A percentile compares a stretch with the other conserved stretches of the same genome.
Conservation (phyloP, 352 stramenopile genomes). For the Phytophthora citricola region DNA sequence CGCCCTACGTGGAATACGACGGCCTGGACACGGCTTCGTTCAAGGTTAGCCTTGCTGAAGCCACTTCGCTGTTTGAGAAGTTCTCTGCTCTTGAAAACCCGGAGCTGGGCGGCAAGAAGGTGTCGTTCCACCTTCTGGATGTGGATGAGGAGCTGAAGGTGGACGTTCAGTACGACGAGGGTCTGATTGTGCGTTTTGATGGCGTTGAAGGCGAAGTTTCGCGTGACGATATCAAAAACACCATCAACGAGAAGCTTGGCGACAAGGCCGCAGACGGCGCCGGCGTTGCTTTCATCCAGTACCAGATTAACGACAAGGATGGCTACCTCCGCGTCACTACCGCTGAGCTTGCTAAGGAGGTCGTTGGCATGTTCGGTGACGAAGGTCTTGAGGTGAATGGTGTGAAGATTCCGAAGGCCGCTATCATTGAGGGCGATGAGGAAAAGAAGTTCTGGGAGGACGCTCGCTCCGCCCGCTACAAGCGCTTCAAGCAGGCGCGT, state of each 20-base stretch:
- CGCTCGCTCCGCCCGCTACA: slow-evolving; percentile 68
- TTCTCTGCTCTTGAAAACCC: slow-evolving; percentile 61
- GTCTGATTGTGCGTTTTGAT: slow-evolving; percentile 86
- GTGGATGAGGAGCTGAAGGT: slow-evolving; percentile 74
- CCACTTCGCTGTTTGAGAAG: slow-evolving; percentile 77
- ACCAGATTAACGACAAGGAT: slow-evolving; percentile 80
- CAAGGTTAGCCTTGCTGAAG: slow-evolving; percentile 54
- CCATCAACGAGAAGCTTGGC: slow-evolving; percentile 84
- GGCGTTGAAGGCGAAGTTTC: slow-evolving; percentile 82
- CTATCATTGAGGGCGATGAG: slow-evolving; percentile 72
- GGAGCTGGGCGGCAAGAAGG: slow-evolving; percentile 78
- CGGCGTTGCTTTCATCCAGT: slow-evolving; percentile 87
- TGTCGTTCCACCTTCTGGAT: slow-evolving; percentile 79
- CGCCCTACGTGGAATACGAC: slow-evolving; percentile 85
- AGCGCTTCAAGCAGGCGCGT: slow-evolving; percentile 83
- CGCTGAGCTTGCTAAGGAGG: slow-evolving; percentile 65
- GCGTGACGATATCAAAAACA: slow-evolving; percentile 88
- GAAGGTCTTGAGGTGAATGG: slow-evolving; percentile 76
- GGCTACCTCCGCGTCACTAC: slow-evolving; percentile 70
- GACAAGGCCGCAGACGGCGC: slow-evolving; percentile 66
- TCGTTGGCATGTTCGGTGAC: slow-evolving; percentile 66
- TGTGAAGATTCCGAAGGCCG: slow-evolving; percentile 62
- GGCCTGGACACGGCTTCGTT: slow-evolving; percentile 81
- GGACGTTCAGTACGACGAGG: slow-evolving; percentile 84
- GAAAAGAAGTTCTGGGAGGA: slow-evolving; percentile 90